Conservation (phyloP, 768 basidiomycete species). For the Naganishia vaughanmartiniae region DNA sequence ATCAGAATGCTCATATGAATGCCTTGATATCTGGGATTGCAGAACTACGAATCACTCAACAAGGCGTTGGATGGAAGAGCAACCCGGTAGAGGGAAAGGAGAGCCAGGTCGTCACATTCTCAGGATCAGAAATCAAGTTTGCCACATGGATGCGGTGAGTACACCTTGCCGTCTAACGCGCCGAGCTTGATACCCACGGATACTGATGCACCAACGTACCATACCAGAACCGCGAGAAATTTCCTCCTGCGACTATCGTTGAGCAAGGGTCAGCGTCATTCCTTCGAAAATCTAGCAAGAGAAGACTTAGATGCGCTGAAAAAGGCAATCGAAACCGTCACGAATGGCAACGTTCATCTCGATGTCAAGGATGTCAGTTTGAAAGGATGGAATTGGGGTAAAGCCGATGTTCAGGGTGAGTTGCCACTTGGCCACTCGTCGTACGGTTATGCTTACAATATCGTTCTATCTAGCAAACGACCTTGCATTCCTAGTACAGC, state of each 20-base stretch:
- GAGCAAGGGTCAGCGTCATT: constrained; percentile 53
- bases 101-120: constrained; percentile 56
- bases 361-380: constrained; percentile 82
- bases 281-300: constrained; percentile 19
- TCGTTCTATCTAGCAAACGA: constrained; percentile 66
- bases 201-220: background rate
- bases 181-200: background rate
- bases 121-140: constrained; percentile 36
- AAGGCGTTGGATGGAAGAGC: constrained; percentile 88
- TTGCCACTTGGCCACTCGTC: background rate
- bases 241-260: constrained; percentile 84
- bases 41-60: constrained; percentile 72
- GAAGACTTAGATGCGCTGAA: constrained; percentile 81
- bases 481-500: constrained; percentile 82
- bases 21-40: background rate
- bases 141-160: constrained; percentile 47
- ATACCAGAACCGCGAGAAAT: constrained; percentile 69
- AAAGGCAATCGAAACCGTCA: constrained; percentile 64
- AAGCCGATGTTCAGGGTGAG: constrained; percentile 86
- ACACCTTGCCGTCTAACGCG: background rate
- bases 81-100: constrained; percentile 56
- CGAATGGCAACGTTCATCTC: constrained; percentile 77
- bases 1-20: background rate
- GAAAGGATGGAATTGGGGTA: constrained; percentile 99
- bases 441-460: background rate